Evolutionary conservation across 805 yeast genomes (phyloP).

Genomic region (Schizosaccharomyces osmophilus): DNA sequence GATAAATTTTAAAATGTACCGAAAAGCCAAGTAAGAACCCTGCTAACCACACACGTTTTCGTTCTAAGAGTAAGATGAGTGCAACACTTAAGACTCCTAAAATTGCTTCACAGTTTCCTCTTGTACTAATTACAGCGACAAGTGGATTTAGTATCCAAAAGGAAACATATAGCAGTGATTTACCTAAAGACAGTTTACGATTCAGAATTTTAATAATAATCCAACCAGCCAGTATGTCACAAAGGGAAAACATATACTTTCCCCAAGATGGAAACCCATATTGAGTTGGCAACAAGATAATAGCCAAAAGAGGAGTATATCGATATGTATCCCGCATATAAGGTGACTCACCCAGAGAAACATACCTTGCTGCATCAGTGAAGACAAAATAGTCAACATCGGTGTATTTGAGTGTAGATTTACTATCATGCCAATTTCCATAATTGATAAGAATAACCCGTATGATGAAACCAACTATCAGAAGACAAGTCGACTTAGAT

Average conservation of each 20-base stretch:
- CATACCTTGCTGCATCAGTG: slow-evolving; percentile 68
- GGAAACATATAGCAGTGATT: slow-evolving; percentile 23
- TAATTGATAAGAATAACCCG: slow-evolving; percentile 44
- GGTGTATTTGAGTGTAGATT: slow-evolving; percentile 63
- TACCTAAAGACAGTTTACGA: slow-evolving; percentile 11
- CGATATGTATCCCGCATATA: slow-evolving; percentile 70
- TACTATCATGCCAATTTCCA: slow-evolving; percentile 69
- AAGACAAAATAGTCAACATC: slow-evolving; percentile 88
- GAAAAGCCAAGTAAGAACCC: slow-evolving; percentile 42
- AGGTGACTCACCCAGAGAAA: slow-evolving; percentile 42
- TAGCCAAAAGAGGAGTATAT: slow-evolving; percentile 74
- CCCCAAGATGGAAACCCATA: slow-evolving; percentile 34
- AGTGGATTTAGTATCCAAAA: slow-evolving; percentile 85
- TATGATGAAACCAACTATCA: slow-evolving; percentile 10
- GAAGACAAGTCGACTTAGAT: slow-evolving; percentile 6
- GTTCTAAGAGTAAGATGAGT: slow-evolving; percentile 16
- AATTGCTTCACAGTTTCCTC: slow-evolving; percentile 84
- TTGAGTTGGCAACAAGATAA: slow-evolving; percentile 54
- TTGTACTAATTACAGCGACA: slow-evolving; percentile 75
- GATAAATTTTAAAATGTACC: slow-evolving; percentile 78
- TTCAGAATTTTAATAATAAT: slow-evolving; percentile 24
- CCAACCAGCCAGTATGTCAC: slow-evolving; percentile 64
- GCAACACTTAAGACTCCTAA: slow-evolving; percentile 39
- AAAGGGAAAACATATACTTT: slow-evolving; percentile 45
- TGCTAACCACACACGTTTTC: slow-evolving; percentile 16